A percentile compares a stretch with the other conserved stretches of the same genome.
phyloP scores from a whole-genome alignment of 495 filamentous ascomycete species.

The Annulohypoxylon nitens region DNA sequence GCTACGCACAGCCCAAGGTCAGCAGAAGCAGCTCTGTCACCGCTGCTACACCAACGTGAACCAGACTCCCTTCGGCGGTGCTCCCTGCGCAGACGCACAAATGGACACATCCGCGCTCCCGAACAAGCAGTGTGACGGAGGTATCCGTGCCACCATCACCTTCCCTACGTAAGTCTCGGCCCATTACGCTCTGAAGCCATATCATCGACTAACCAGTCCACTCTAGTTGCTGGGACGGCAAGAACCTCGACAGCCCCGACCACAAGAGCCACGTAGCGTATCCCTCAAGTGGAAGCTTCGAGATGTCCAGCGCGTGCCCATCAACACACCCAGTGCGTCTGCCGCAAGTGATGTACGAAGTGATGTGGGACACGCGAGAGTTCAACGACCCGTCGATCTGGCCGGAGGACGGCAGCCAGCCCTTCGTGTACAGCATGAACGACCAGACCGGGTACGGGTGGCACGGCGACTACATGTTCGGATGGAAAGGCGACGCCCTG shows the following conservation, averaged over 20 bases:
- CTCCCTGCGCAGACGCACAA: conserved; percentile 59
- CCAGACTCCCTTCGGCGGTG: conserved; percentile 63
- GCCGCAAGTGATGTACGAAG: conserved; percentile 60
- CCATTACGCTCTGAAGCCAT: too few relatives aligned
- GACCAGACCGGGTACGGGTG: conserved; percentile 55
- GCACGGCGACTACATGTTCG: conserved; percentile 62
- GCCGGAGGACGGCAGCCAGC: conserved; percentile 56
- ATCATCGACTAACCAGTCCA: conserved; percentile 24
- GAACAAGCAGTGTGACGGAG: conserved; percentile 56
- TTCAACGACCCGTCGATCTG: conserved; percentile 58
- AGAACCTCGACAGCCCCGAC: conserved; percentile 62
- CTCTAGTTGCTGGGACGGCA: conserved; percentile 61
- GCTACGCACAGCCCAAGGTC: conserved; percentile 41
- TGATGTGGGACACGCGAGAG: conserved; percentile 55
- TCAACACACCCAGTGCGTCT: conserved; percentile 54
- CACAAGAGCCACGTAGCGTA: conserved; percentile 60
- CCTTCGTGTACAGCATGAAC: conserved; percentile 52
- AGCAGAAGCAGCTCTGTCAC: conserved; percentile 47
- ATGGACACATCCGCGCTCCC: conserved; percentile 59
- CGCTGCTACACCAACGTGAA: conserved; percentile 53
- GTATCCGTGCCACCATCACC: conserved; percentile 63
- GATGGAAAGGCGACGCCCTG: conserved; percentile 59
- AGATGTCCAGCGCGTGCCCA: conserved; percentile 54
- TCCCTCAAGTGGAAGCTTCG: conserved; percentile 46
- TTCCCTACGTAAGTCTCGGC: conserved; percentile 63